Evolutionary conservation across 805 yeast species (phyloP).

Genomic region (Vanderwaltozyma yarrowii): DNA sequence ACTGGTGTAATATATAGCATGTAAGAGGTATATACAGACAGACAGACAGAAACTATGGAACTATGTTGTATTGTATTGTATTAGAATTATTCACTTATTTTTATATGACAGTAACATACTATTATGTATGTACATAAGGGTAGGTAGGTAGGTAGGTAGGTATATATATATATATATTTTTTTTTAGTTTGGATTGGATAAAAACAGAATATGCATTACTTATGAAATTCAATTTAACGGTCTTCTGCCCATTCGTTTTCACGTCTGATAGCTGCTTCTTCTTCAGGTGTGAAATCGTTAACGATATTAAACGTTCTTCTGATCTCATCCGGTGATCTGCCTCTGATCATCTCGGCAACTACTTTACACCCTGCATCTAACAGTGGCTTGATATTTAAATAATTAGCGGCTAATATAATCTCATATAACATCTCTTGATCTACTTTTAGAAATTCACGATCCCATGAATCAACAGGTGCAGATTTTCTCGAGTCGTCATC

Average conservation of each 20-base stretch:
- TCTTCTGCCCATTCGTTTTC: conserved; percentile 91
- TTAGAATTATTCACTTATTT: too few species aligned
- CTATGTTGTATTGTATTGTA: too few species aligned
- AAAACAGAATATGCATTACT: too few species aligned
- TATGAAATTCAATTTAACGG: conserved; percentile 33
- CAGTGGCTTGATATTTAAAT: conserved; percentile 63
- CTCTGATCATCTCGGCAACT: conserved; percentile 77
- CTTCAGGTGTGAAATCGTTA: conserved; percentile 78
- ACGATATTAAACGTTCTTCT: conserved; percentile 72
- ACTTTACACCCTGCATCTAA: conserved; percentile 72
- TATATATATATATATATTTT: too few species aligned
- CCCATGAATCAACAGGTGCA: conserved; percentile 95
- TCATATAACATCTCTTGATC: conserved; percentile 87
- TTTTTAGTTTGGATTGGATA: too few species aligned
- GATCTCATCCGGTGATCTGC: conserved; percentile 70
- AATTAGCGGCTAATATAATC: conserved; percentile 72
- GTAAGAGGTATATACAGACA: too few species aligned
- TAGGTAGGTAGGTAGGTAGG: too few species aligned
- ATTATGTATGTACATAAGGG: too few species aligned
- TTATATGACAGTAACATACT: too few species aligned
- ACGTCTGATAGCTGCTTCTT: conserved; percentile 77
- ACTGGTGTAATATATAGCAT: too few species aligned
- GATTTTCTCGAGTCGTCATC: conserved; percentile 79
- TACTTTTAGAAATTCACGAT: conserved; percentile 82
- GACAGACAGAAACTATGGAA: too few species aligned